Evolutionary conservation across 345 rosid genomes (phyloP), one percentile per base, ranked within the genome.

Genomic region (Camelina neglecta): DNA sequence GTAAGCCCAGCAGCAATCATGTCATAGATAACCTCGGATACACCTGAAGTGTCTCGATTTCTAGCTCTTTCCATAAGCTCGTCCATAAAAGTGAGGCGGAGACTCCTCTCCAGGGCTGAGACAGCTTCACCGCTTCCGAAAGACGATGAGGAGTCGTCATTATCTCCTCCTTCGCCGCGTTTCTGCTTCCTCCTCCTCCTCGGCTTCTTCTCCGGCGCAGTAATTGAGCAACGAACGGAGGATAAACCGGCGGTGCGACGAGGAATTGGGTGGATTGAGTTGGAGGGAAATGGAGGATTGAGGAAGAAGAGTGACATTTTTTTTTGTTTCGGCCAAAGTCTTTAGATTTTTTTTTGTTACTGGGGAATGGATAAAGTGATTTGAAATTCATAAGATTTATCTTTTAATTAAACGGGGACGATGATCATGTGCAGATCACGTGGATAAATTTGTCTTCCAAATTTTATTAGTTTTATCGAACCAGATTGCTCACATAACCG

Each of bases 1-100:
- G 64, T 80, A 49, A 94, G 84, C 11, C 98, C 98, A 50, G 97
- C 97, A 11, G 98, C 97, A 64, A 94, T 75, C 98, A 94, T 94
- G 81, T 94, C 98, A 50, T 88, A 90, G 56, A 94, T 89, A 80
- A 92, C 92, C 12, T 89, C 90, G 2, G 89, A 84, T 6, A 89
- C 98, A 11, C 90, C 94, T 20, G 67, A 51, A 1, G 86, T 15
- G 47, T 93, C 94, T 2, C 92, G 83, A 69, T 82, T 87, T 85
- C 97, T 81, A 0, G 98, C 92, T 59, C 89, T 87, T 29, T 73
- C 84, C 97, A 89, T 94, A 78, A 94, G 84, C 72, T 92, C 98
- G 75, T 94, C 98, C 98, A 94, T 90, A 82, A 94, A 94, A 11
- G 86, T 77, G 64, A 88, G 83, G 5, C 98, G 91, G 41, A 94